Base-by-base conservation (phyloP, 768 basidiomycete species). In the Leccinellum rugosiceps region DNA sequence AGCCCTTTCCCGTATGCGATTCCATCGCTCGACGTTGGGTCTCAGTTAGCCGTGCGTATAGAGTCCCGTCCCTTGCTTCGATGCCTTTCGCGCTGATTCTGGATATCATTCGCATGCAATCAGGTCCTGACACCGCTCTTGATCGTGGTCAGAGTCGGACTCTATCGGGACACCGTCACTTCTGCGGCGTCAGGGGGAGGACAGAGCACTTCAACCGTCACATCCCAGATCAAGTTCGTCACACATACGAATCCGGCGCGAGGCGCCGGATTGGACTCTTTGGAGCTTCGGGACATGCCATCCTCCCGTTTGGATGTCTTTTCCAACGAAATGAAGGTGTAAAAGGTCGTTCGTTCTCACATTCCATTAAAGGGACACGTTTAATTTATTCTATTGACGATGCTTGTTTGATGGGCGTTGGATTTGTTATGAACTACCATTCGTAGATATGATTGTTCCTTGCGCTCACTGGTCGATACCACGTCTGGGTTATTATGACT, bases 41-140 rank as follows among this genome's bases (percentile, higher is more conserved):
- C 58, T n/a, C 64, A 66, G 25, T 35, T 66, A 6, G 65, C 62
- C 13, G 64, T 65, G 55, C 14, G 64, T 63, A 41, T 41, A 41
- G 38, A 41, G 17, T n/a, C 10, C 10, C 28, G 7, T 38, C 38
- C 13, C 17, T 19, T 43, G 5, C 8, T 28, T 6, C 7, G 15
- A 19, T 51, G 21, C 19, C 7, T 21, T 44, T 25, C 7, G 32
- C 15, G 6, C 19, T 21, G 25, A 57, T 5, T 41, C 17, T 7
- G 30, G 11, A 13, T 15, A 3, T n/a, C n/a, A 11, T 41, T 19
- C n/a, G 38, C 19, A 10, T 50, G 23, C n/a, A 10, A n/a, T 25
- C 47, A 62, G 61, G 56, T 63, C 31, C 23, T 63, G 1, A 64
- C 62, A n/a, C 62, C 62, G 4, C 56, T 63, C 19, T 48, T 64